Evolutionary conservation across 2,329 filamentous ascomycete species (phyloP).

Genomic region (Diaporthe longicolla): DNA sequence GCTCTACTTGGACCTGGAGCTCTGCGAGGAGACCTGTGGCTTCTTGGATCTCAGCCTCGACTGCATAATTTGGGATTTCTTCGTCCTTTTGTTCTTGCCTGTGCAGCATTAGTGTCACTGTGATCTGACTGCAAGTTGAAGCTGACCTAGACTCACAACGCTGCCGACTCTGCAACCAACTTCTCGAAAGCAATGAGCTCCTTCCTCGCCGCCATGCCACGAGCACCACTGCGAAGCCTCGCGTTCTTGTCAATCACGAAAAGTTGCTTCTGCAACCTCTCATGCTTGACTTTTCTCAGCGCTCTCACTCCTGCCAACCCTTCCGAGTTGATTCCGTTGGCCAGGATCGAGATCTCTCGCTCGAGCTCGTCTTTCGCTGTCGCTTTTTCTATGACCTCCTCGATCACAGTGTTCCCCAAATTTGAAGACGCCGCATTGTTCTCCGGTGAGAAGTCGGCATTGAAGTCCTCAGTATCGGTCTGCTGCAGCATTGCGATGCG

Average conservation of each 20-base stretch:
- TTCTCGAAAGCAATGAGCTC: slow-evolving; percentile 78
- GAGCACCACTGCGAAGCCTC: slow-evolving; percentile 78
- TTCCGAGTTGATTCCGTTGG: slow-evolving; percentile 72
- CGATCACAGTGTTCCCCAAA: slow-evolving; percentile 65
- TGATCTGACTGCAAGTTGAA: background rate
- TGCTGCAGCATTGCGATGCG: slow-evolving; percentile 80
- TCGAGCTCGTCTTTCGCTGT: slow-evolving; percentile 70
- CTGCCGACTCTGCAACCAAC: slow-evolving; percentile 70
- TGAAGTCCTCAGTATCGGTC: slow-evolving; percentile 61
- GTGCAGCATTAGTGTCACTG: slow-evolving; percentile 22
- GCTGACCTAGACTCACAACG: slow-evolving; percentile 56
- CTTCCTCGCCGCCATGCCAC: slow-evolving; percentile 83
- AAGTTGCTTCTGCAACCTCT: slow-evolving; percentile 72
- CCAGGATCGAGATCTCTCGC: slow-evolving; percentile 72
- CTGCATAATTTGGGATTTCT: slow-evolving; percentile 67
- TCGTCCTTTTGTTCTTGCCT: slow-evolving; percentile 66
- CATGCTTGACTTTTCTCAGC: slow-evolving; percentile 73
- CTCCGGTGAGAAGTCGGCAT: slow-evolving; percentile 48
- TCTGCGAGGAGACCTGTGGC: slow-evolving; percentile 79
- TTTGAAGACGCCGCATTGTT: slow-evolving; percentile 34
- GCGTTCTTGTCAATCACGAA: slow-evolving; percentile 82
- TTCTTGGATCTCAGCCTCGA: slow-evolving; percentile 77
- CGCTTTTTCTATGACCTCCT: slow-evolving; percentile 76
- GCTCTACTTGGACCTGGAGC: slow-evolving; percentile 77
- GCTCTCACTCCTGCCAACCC: slow-evolving; percentile 71